Base-by-base conservation (phyloP, 495 filamentous ascomycete species). In the Xanthoparmelia taractica region DNA sequence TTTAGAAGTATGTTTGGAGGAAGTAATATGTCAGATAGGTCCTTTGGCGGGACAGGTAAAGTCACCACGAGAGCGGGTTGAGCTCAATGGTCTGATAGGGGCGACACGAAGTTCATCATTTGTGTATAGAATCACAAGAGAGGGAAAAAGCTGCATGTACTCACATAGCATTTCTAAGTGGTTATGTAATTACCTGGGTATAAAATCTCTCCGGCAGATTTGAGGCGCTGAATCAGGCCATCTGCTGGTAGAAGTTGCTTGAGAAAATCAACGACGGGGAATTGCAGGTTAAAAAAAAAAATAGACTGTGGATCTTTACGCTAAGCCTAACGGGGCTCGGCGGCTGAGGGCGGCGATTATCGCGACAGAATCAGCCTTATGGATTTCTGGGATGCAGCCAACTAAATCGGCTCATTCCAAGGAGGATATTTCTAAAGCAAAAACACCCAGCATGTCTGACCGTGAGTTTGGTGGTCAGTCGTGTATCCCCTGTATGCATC, bases 81-180 rank as follows among this genome's bases (percentile, higher is more conserved):
- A 31, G 75, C 75, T 79, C 74, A 58, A n/a, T 54, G 73, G 87
- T 93, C 83, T 84, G 90, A 91, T 91, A 90, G 90, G 90, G 90
- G 90, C 90, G 90, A 93, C 90, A 94, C 83, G 79, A 78, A 75
- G 78, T 80, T 94, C 90, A 93, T 94, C 90, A 91, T 85, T 54
- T 52, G 25, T 10, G 15, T 33, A 54, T 27, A 54, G 50, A 54
- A 10, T 18, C 3, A 18, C 17, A 54, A 20, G 17, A 20, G 50
- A 34, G 15, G 20, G 33, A 15, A 54, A 54, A 0, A 18, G 27
- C 5, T 20, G 50, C n/a, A n/a, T 33, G 50, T 33, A 54, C 50
- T 54, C 17, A 54, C 50, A 54, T 18, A 23, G 29, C 10, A 18
- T 6, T 33, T 12, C 29, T 20, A 33, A 20, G 29, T 1, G 7